Evolutionary conservation across 768 basidiomycete species (phyloP).

Genomic region (Hydnum rufescens): DNA sequence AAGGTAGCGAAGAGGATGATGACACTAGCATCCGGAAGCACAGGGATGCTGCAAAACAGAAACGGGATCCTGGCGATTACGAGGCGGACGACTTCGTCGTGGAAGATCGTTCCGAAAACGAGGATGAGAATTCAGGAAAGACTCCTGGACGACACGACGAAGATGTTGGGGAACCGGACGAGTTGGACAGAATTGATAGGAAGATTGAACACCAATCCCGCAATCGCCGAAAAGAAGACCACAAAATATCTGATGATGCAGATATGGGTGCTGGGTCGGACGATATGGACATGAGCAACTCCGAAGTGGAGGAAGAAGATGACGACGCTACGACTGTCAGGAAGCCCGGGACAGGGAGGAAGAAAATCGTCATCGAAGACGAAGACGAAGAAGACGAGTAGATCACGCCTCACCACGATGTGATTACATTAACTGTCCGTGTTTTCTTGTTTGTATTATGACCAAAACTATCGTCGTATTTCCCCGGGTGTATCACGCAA

Average conservation of each 20-base stretch:
- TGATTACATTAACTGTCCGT: neutral
- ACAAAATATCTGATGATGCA: slow-evolving; percentile 14
- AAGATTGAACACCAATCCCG: slow-evolving; percentile 24
- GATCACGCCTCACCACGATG: no score
- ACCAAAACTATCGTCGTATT: neutral
- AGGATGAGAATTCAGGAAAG: slow-evolving; percentile 14
- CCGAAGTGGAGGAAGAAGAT: slow-evolving; percentile 14
- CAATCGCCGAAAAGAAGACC: slow-evolving; percentile 17
- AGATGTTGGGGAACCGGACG: slow-evolving; percentile 23
- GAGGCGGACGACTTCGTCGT: slow-evolving; percentile 76
- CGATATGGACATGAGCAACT: slow-evolving; percentile 32
- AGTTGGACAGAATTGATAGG: slow-evolving; percentile 52
- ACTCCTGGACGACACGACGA: slow-evolving; percentile 19
- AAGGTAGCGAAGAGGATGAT: slow-evolving; percentile 23
- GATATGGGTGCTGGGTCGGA: slow-evolving; percentile 23
- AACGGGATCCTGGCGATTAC: slow-evolving; percentile 34
- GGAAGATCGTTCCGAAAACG: slow-evolving; percentile 25
- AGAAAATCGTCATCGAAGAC: slow-evolving; percentile 10
- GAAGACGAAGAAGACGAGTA: slow-evolving; percentile 11
- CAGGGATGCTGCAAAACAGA: neutral
- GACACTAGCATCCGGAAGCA: slow-evolving; percentile 20
- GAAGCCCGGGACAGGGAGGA: slow-evolving; percentile 29
- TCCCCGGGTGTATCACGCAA: slow-evolving; percentile 23
- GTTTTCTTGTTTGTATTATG: neutral
- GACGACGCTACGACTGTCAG: neutral